Percentiles rank a stretch among this genome's conserved stretches.
Evolutionary conservation across 2,329 filamentous ascomycete species (phyloP).

Genomic region (Apiospora phragmitis): DNA sequence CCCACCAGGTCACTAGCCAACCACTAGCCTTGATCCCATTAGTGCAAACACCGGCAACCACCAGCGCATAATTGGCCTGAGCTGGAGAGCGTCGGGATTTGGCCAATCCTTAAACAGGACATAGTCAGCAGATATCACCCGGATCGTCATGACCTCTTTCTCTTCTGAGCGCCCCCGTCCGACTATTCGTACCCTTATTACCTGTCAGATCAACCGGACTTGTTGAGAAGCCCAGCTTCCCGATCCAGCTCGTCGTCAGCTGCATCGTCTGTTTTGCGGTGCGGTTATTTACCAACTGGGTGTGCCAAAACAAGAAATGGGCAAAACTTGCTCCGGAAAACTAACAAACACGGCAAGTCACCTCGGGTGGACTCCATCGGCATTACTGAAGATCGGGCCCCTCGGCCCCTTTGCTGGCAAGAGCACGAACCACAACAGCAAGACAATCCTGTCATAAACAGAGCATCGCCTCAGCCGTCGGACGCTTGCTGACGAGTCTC

Average conservation of each 20-base stretch:
- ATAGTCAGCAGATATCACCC: conserved; percentile 4
- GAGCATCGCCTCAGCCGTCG: not conserved
- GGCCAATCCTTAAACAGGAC: not conserved
- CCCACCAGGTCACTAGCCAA: not conserved
- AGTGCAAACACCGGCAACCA: not conserved
- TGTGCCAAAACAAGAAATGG: not conserved
- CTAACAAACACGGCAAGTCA: not conserved
- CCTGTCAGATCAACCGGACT: not conserved
- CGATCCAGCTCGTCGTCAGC: not conserved
- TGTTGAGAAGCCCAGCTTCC: not conserved
- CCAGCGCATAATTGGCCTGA: not conserved
- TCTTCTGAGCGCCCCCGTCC: not conserved
- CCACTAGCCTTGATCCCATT: not conserved
- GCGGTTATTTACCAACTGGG: not conserved
- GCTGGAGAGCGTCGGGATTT: not conserved
- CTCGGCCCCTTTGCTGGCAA: not conserved
- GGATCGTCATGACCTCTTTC: conserved; percentile 3
- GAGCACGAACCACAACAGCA: not conserved
- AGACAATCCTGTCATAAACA: not conserved
- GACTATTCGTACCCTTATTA: not conserved
- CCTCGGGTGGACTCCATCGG: not conserved
- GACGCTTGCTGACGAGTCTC: not conserved
- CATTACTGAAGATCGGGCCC: not conserved
- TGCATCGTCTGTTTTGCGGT: not conserved
- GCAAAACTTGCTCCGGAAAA: not conserved